Evolutionary conservation across 768 basidiomycete genomes (phyloP).

Genomic region (Coprinopsis cinerea): DNA sequence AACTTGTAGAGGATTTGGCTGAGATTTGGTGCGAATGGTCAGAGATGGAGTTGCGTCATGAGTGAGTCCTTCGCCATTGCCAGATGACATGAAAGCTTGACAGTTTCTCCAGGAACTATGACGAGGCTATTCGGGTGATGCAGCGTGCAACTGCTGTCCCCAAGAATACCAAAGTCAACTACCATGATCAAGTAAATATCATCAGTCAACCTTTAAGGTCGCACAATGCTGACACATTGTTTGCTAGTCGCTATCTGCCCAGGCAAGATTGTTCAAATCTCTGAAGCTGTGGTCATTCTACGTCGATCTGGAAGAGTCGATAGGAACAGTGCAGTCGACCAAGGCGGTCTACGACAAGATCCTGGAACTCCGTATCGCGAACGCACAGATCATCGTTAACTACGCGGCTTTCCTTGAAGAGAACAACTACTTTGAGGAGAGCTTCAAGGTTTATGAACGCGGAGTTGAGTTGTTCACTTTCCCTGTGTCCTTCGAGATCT

Average conservation of each 20-base stretch:
- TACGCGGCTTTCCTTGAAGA: conserved; percentile 97
- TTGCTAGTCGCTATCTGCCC: conserved; percentile 69
- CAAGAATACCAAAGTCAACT: conserved; percentile 85
- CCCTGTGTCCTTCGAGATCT: conserved; percentile 96
- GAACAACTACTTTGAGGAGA: conserved; percentile 97
- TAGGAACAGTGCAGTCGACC: conserved; percentile 87
- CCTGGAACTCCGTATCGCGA: conserved; percentile 92
- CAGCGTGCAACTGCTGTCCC: conserved; percentile 91
- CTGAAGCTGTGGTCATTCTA: conserved; percentile 99
- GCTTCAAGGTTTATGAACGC: conserved; percentile 97
- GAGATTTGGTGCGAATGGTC: conserved; percentile 99
- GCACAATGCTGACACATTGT: background rate
- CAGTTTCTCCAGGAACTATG: conserved; percentile 76
- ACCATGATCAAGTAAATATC: conserved; percentile 96
- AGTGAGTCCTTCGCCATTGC: conserved; percentile 48
- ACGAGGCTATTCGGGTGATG: conserved; percentile 93
- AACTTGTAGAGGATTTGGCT: conserved; percentile 93
- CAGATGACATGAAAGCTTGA: background rate
- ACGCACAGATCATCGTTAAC: conserved; percentile 96
- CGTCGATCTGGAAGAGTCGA: conserved; percentile 94
- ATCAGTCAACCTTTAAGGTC: too few species aligned
- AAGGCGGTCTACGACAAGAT: conserved; percentile 96
- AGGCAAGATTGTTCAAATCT: conserved; percentile 92
- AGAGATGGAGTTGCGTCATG: conserved; percentile 94
- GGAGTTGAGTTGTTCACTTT: conserved; percentile 97